Evolutionary conservation across 2,329 filamentous ascomycete genomes (phyloP).

Genomic region (Aspergillus thermomutatus): DNA sequence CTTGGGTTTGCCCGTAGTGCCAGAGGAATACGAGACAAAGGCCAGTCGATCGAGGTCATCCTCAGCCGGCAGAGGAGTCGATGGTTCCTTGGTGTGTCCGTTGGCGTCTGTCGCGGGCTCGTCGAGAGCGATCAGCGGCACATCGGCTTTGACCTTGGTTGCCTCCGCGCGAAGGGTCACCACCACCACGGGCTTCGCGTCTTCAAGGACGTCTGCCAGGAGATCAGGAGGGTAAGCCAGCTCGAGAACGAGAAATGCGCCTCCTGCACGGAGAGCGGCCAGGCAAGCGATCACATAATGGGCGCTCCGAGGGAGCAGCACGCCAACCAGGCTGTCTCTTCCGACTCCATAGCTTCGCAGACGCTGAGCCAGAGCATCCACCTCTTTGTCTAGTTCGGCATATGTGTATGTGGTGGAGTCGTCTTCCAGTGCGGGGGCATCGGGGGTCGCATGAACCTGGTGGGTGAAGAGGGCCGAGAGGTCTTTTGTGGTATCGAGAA

Average conservation of each 20-base stretch:
- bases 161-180: conserved; percentile 65
- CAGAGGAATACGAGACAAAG: conserved; percentile 79
- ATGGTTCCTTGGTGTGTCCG: conserved; percentile 42
- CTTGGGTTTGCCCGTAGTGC: conserved; percentile 75
- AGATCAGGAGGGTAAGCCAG: conserved; percentile 72
- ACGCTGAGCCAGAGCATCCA: conserved; percentile 60
- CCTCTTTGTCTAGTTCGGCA: conserved; percentile 65
- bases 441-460: conserved; percentile 66
- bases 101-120: conserved; percentile 33
- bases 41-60: conserved; percentile 70
- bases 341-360: conserved; percentile 67
- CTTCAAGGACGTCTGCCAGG: conserved; percentile 71
- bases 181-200: conserved; percentile 68
- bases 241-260: conserved; percentile 77
- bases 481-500: conserved; percentile 70
- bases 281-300: conserved; percentile 77
- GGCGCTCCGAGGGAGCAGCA: conserved; percentile 70
- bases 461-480: conserved; percentile 67
- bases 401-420: conserved; percentile 67
- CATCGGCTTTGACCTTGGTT: conserved; percentile 60
- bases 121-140: conserved; percentile 64
- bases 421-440: conserved; percentile 70
- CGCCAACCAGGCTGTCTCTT: conserved; percentile 70
- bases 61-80: conserved; percentile 55
- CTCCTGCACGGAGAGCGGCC: conserved; percentile 72